Evolutionary conservation across 1,284 basidiomycete species (phyloP).

Genomic region (Schizophyllum amplum): DNA sequence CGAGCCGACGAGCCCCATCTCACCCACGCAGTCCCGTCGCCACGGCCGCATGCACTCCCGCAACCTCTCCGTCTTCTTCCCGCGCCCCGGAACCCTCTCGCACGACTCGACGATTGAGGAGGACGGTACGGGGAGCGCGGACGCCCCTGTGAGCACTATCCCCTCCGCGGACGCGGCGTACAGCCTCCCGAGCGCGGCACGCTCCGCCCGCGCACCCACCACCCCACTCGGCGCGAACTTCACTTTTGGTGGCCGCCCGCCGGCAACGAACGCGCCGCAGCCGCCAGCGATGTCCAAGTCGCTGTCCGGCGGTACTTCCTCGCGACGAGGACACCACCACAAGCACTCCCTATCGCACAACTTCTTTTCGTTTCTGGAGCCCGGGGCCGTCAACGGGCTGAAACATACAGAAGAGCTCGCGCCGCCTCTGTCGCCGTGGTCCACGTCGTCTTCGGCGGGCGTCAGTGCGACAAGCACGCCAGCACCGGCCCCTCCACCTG

Average conservation of each 20-base stretch:
- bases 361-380: slow-evolving; percentile 85
- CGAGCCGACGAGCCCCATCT: slow-evolving; percentile 18
- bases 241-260: slow-evolving; percentile 51
- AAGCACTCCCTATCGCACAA: slow-evolving; percentile 92
- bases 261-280: slow-evolving; percentile 11
- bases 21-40: slow-evolving; percentile 29
- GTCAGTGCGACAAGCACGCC: background rate
- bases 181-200: slow-evolving; percentile 25
- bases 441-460: slow-evolving; percentile 25
- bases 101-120: slow-evolving; percentile 52
- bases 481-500: background rate
- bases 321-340: slow-evolving; percentile 80
- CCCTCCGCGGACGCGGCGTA: slow-evolving; percentile 29
- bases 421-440: slow-evolving; percentile 47
- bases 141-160: slow-evolving; percentile 40
- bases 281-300: slow-evolving; percentile 19
- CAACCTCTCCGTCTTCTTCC: slow-evolving; percentile 88
- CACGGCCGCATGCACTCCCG: slow-evolving; percentile 81
- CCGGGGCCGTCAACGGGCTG: slow-evolving; percentile 24
- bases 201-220: slow-evolving; percentile 16
- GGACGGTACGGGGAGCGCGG: slow-evolving; percentile 48
- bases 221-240: slow-evolving; percentile 53
- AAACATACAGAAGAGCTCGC: slow-evolving; percentile 39
- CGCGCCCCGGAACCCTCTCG: slow-evolving; percentile 63
- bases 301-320: slow-evolving; percentile 26